Evolutionary conservation across 768 basidiomycete genomes (phyloP).

Genomic region (Serendipita sp.): DNA sequence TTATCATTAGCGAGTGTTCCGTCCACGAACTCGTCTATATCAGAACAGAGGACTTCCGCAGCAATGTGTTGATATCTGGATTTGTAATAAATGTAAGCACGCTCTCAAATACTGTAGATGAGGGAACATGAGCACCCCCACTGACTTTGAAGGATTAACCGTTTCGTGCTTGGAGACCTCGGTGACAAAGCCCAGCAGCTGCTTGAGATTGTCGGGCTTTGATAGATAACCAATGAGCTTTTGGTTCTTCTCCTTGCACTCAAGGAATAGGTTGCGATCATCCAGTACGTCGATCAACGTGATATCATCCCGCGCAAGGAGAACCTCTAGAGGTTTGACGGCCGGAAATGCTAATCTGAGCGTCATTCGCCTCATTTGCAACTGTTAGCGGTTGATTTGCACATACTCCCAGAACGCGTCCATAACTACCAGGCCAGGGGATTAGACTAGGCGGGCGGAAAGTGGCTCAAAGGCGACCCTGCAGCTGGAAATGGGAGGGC

Average conservation of each 20-base stretch:
- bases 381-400: no score
- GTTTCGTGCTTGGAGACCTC: slow-evolving; percentile 75
- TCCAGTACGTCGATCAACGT: slow-evolving; percentile 82
- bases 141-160: slow-evolving; percentile 68
- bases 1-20: slow-evolving; percentile 60
- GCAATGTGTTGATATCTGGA: slow-evolving; percentile 79
- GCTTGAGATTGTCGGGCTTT: slow-evolving; percentile 62
- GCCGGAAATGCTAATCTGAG: not conserved
- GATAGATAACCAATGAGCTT: slow-evolving; percentile 78
- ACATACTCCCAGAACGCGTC: slow-evolving; percentile 4
- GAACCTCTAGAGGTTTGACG: slow-evolving; percentile 46
- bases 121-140: slow-evolving; percentile 12
- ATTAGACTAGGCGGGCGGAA: no score
- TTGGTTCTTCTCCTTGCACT: slow-evolving; percentile 90
- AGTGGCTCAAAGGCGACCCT: no score
- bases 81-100: slow-evolving; percentile 3
- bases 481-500: no score
- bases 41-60: slow-evolving; percentile 89
- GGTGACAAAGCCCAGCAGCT: slow-evolving; percentile 69
- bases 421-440: not conserved
- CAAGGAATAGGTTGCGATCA: slow-evolving; percentile 85
- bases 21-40: slow-evolving; percentile 89
- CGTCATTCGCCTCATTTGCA: slow-evolving; percentile 3
- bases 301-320: slow-evolving; percentile 81
- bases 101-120: slow-evolving; percentile 7